A percentile compares a stretch with the other conserved stretches of the same genome.
These are phyloP conservation scores for Eucalyptus marginata DNA, from an alignment of 345 rosid genomes.

Conservation along the genomic window DNA sequence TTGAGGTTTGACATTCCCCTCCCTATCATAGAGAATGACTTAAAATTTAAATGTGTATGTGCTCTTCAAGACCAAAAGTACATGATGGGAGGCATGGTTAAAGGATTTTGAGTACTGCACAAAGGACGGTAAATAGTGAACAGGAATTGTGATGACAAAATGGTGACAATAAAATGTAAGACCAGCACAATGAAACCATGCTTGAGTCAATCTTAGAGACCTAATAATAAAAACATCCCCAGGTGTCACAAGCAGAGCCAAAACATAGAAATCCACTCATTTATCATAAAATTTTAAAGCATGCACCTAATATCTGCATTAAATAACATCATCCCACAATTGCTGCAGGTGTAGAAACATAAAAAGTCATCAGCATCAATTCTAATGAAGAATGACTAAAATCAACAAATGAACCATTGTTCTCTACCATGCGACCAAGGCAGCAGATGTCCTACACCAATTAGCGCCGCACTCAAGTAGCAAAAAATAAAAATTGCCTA, in stretches of 20 bases:
- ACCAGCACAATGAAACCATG: too few relatives aligned
- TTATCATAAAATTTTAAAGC: not conserved
- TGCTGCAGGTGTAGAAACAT: not conserved
- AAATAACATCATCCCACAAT: not conserved
- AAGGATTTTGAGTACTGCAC: not conserved
- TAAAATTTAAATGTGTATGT: not conserved
- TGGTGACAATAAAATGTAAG: not conserved
- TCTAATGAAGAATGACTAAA: not conserved
- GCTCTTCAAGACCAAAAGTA: not conserved
- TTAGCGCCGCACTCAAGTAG: not conserved
- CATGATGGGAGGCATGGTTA: not conserved
- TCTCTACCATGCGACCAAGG: not conserved
- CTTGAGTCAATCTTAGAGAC: too few relatives aligned
- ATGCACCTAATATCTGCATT: not conserved
- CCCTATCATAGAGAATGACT: not conserved
- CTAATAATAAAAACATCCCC: too few relatives aligned
- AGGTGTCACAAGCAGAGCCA: not conserved
- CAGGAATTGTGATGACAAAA: not conserved
- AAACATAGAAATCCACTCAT: not conserved
- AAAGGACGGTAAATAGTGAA: not conserved
- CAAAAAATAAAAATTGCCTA: not conserved
- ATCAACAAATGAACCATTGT: not conserved
- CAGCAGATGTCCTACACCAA: not conserved
- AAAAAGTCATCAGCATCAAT: not conserved
- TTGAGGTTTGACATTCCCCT: not conserved